A percentile compares a stretch with the other conserved stretches of the same genome.
Evolutionary conservation across 371 early-diverging fungal genomes (phyloP).

Genomic region (Apophysomyces trapeziformis): DNA sequence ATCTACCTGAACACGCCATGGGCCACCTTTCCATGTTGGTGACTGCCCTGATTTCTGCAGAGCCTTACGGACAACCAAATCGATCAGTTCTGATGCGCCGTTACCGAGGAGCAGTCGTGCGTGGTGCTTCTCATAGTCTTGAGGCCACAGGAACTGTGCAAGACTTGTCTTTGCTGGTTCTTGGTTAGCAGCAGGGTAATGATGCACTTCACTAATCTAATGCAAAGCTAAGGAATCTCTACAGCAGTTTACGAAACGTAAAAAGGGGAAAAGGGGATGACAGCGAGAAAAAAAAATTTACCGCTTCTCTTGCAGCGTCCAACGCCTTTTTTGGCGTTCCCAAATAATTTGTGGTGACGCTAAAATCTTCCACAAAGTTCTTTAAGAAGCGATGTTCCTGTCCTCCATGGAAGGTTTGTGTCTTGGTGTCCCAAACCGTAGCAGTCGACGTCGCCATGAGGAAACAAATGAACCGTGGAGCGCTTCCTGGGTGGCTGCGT

Average conservation of each 20-base stretch:
- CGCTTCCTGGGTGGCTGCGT: not conserved
- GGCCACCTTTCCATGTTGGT: conserved; percentile 80
- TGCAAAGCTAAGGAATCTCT: no score
- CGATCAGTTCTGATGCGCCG: conserved; percentile 88
- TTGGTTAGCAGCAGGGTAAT: conserved; percentile 89
- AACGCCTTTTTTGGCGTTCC: conserved; percentile 78
- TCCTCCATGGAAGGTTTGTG: conserved; percentile 88
- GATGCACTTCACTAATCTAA: conserved; percentile 71
- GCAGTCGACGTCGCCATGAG: conserved; percentile 13
- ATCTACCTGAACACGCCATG: conserved; percentile 75
- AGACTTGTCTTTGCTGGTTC: conserved; percentile 84
- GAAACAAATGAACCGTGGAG: not conserved
- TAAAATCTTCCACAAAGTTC: conserved; percentile 88
- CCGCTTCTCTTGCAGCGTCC: conserved; percentile 73
- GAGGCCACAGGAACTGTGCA: conserved; percentile 82
- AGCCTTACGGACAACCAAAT: conserved; percentile 78
- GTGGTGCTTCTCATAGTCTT: conserved; percentile 45
- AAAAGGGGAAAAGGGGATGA: conserved; percentile 5
- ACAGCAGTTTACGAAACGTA: not conserved
- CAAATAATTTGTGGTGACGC: conserved; percentile 85
- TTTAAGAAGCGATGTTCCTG: conserved; percentile 82
- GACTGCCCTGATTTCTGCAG: conserved; percentile 27
- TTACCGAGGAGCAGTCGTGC: conserved; percentile 77
- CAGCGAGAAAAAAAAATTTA: conserved; percentile 38
- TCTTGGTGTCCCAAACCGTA: conserved; percentile 75